phyloP scores from a whole-genome alignment of 1,284 basidiomycete genomes.

The Vanrija humicola region DNA sequence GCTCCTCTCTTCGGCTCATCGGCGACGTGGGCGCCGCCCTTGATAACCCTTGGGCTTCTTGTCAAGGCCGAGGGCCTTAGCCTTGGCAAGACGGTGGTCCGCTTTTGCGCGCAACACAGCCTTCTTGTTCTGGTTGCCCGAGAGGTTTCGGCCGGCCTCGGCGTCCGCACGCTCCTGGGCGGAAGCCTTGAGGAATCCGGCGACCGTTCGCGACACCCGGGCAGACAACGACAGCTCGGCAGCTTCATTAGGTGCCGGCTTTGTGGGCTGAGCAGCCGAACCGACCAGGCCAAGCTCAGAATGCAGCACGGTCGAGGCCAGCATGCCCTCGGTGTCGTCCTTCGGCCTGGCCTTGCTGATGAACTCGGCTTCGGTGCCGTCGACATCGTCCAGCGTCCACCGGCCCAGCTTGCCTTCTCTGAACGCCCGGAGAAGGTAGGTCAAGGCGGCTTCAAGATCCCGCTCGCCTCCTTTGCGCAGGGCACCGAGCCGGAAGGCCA shows the following conservation, averaged over 20 bases:
- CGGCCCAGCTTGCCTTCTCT: conserved; percentile 60
- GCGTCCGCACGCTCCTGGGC: conserved; percentile 13
- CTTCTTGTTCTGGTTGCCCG: conserved; percentile 16
- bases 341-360: not conserved
- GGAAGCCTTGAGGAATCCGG: conserved; percentile 1
- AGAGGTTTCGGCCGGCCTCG: conserved; percentile 14
- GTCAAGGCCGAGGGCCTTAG: conserved; percentile 8
- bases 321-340: not conserved
- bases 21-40: not conserved
- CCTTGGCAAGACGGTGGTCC: conserved; percentile 7
- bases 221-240: not conserved
- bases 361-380: conserved; percentile 13
- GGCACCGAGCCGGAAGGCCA: conserved; percentile 76
- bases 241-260: too few species aligned
- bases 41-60: not conserved
- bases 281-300: too few species aligned
- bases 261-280: too few species aligned
- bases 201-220: conserved; percentile 4
- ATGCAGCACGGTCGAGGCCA: too few species aligned
- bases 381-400: conserved; percentile 53
- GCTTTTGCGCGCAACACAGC: conserved; percentile 6
- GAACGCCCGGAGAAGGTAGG: conserved; percentile 82
- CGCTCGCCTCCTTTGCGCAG: conserved; percentile 67
- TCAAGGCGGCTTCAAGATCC: conserved; percentile 66
- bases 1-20: not conserved